A percentile compares a stretch with the other conserved stretches of the same genome.
phyloP scores from a whole-genome alignment of 2,329 filamentous ascomycete genomes.

The Bipolaris zeicola region DNA sequence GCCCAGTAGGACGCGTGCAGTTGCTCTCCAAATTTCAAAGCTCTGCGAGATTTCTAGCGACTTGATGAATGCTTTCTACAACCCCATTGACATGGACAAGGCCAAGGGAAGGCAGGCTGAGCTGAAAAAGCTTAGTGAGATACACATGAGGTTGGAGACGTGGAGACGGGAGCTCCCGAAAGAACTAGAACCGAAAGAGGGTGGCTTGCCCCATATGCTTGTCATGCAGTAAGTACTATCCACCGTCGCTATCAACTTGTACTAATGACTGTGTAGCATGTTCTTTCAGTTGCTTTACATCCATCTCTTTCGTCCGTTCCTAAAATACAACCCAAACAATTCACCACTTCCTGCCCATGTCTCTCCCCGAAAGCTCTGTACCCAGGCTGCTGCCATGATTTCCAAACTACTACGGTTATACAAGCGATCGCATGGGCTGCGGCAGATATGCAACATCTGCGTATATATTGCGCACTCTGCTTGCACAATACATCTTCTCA shows the following conservation, averaged over 20 bases:
- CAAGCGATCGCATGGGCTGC: constrained; percentile 86
- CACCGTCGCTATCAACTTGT: neutral
- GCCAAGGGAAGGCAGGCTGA: constrained; percentile 77
- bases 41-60: constrained; percentile 95
- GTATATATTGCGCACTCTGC: constrained; percentile 96
- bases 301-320: constrained; percentile 91
- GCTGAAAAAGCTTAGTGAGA: constrained; percentile 87
- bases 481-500: constrained; percentile 92
- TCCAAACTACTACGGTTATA: constrained; percentile 95
- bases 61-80: constrained; percentile 87
- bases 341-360: constrained; percentile 87
- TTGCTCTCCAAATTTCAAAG: constrained; percentile 72
- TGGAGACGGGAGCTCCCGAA: constrained; percentile 85
- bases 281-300: constrained; percentile 96
- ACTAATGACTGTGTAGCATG: constrained; percentile 68
- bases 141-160: constrained; percentile 86
- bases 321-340: constrained; percentile 81
- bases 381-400: constrained; percentile 84
- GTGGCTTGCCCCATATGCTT: constrained; percentile 81
- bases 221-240: constrained; percentile 77
- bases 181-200: constrained; percentile 88
- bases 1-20: constrained; percentile 79
- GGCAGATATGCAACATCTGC: constrained; percentile 94
- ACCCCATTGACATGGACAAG: constrained; percentile 69
- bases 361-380: constrained; percentile 88